Percentiles rank a stretch among this genome's conserved stretches.
Conservation (phyloP, 345 rosid genomes). For the Toxicodendron radicans region DNA sequence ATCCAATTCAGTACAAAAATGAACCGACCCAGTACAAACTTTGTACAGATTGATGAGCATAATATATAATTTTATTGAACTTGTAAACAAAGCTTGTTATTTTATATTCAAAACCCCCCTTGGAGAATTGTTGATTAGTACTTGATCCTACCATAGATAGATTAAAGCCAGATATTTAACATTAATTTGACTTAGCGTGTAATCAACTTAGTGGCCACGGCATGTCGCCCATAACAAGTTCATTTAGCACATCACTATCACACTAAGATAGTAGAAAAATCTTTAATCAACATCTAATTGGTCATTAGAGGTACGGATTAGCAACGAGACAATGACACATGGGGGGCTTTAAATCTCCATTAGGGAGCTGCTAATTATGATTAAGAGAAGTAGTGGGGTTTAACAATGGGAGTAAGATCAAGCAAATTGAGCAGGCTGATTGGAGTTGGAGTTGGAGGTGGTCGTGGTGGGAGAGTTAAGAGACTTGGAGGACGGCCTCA, state of each 20-base stretch:
- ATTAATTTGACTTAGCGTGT: neutral
- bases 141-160: neutral
- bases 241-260: neutral
- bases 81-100: neutral
- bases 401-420: neutral
- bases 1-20: neutral
- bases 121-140: neutral
- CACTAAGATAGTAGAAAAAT: neutral
- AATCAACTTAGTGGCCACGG: conserved; percentile 20
- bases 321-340: neutral
- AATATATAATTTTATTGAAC: neutral
- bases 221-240: neutral
- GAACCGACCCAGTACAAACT: neutral
- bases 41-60: neutral
- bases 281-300: neutral
- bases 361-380: neutral
- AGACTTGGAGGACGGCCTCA: neutral
- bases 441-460: neutral
- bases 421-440: conserved; percentile 26
- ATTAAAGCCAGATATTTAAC: neutral
- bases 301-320: neutral
- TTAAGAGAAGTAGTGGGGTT: neutral
- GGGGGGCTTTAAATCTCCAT: neutral
- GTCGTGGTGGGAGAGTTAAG: conserved; percentile 7
- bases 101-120: neutral